phyloP scores from a whole-genome alignment of 2,329 filamentous ascomycete species.

The Colletotrichum sp. region DNA sequence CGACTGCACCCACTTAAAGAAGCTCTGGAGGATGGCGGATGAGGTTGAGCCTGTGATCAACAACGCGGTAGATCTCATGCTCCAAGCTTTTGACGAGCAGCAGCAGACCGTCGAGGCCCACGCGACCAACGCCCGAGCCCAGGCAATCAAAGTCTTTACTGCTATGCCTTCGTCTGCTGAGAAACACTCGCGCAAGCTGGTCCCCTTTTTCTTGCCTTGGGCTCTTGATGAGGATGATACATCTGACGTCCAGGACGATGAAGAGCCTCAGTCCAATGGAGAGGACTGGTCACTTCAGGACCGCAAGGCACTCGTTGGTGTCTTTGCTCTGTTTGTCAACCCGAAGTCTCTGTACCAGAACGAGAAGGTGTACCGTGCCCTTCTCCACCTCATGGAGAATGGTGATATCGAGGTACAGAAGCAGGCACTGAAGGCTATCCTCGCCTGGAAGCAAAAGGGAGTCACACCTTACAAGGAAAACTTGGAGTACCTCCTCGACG shows the following conservation, averaged over 20 bases:
- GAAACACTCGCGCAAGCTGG: slow-evolving; percentile 81
- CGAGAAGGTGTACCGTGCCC: slow-evolving; percentile 74
- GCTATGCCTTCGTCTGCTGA: slow-evolving; percentile 80
- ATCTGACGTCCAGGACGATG: slow-evolving; percentile 43
- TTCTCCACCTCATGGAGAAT: slow-evolving; percentile 80
- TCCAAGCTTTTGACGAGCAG: slow-evolving; percentile 66
- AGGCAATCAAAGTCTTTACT: slow-evolving; percentile 80
- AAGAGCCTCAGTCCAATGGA: slow-evolving; percentile 44
- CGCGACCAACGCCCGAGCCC: slow-evolving; percentile 67
- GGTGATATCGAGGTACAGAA: slow-evolving; percentile 92
- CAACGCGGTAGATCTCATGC: slow-evolving; percentile 62
- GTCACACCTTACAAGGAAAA: slow-evolving; percentile 84
- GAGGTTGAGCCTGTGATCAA: slow-evolving; percentile 58
- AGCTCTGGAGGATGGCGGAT: slow-evolving; percentile 57
- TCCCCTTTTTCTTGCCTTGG: slow-evolving; percentile 88
- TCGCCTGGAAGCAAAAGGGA: slow-evolving; percentile 85
- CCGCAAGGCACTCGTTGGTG: slow-evolving; percentile 78
- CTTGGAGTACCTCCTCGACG: slow-evolving; percentile 85
- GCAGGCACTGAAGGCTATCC: slow-evolving; percentile 79
- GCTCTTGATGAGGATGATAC: slow-evolving; percentile 57
- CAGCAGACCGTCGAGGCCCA: slow-evolving; percentile 60
- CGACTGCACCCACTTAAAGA: slow-evolving; percentile 78
- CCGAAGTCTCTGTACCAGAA: slow-evolving; percentile 82
- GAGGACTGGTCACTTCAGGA: slow-evolving; percentile 76
- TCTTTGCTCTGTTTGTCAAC: slow-evolving; percentile 88